These are phyloP conservation scores for Nicotiana paniculata DNA, from an alignment of 257 asterid species.

Conservation along the genomic window DNA sequence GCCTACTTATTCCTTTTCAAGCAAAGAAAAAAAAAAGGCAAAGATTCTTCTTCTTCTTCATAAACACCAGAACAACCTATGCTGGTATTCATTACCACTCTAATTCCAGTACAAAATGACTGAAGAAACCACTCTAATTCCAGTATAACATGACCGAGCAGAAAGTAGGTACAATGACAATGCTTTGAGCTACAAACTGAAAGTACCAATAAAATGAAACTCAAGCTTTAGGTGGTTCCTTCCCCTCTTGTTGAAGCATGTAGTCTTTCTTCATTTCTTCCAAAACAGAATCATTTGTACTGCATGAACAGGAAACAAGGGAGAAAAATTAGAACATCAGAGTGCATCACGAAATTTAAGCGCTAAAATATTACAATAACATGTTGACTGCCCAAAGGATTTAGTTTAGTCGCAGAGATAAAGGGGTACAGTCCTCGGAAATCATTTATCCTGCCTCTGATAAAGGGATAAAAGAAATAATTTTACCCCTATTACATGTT, in stretches of 20 bases:
- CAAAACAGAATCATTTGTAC: slow-evolving; percentile 79
- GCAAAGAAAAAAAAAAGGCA: not conserved
- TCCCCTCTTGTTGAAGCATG: slow-evolving; percentile 49
- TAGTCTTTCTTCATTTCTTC: slow-evolving; percentile 90
- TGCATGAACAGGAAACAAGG: slow-evolving; percentile 19
- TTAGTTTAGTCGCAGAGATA: not conserved
- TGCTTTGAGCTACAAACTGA: not conserved
- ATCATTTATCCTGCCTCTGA: not conserved
- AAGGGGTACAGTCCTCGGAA: not conserved
- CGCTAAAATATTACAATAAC: not conserved
- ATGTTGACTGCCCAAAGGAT: not conserved
- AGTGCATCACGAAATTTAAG: not conserved
- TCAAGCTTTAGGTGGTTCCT: slow-evolving; percentile 37
- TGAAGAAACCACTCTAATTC: no score
- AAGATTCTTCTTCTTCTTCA: not conserved
- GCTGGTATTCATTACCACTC: no score
- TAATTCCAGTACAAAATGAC: no score
- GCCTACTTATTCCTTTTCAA: not conserved
- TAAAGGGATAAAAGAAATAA: no score
- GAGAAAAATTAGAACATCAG: not conserved
- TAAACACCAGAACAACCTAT: no score
- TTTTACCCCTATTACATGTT: not conserved
- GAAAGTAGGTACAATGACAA: not conserved
- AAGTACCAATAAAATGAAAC: not conserved
- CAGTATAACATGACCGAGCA: not conserved